Conservation (phyloP, 768 basidiomycete species). For the Boletus rubescentipes region DNA sequence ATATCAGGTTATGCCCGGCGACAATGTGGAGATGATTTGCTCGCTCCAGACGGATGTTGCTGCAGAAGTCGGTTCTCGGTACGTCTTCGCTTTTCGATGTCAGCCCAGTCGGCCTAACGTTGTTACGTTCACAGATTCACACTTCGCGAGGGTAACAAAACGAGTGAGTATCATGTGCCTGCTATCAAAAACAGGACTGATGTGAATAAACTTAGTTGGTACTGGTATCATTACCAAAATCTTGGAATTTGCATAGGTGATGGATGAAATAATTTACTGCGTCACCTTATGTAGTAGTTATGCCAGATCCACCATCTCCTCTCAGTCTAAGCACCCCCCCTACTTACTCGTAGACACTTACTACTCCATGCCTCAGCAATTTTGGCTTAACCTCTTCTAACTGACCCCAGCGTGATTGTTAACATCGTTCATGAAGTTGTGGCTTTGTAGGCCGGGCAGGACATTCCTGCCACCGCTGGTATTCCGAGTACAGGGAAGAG, state of each 20-base stretch:
- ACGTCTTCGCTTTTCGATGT: constrained; percentile 9
- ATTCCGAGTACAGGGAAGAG: neutral
- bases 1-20: constrained; percentile 89
- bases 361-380: neutral
- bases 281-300: constrained; percentile 20
- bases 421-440: no score
- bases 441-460: no score
- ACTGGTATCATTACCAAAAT: constrained; percentile 94
- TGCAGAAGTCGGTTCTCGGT: constrained; percentile 83
- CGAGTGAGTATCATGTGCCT: constrained; percentile 50
- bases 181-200: constrained; percentile 11
- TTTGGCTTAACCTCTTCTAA: neutral
- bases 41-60: constrained; percentile 83
- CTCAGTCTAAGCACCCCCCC: constrained; percentile 24
- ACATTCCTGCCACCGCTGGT: neutral
- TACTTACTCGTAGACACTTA: constrained; percentile 10
- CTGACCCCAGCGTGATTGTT: neutral
- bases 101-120: neutral
- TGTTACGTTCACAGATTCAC: constrained; percentile 57
- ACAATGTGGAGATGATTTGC: constrained; percentile 93
- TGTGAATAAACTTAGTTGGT: constrained; percentile 55
- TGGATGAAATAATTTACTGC: constrained; percentile 17
- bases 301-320: constrained; percentile 20
- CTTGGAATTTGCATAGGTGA: constrained; percentile 42
- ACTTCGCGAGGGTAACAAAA: constrained; percentile 92